A percentile compares a stretch with the other conserved stretches of the same genome.
Evolutionary conservation across 2,329 filamentous ascomycete species (phyloP).

Genomic region (Pseudonectria buxi): DNA sequence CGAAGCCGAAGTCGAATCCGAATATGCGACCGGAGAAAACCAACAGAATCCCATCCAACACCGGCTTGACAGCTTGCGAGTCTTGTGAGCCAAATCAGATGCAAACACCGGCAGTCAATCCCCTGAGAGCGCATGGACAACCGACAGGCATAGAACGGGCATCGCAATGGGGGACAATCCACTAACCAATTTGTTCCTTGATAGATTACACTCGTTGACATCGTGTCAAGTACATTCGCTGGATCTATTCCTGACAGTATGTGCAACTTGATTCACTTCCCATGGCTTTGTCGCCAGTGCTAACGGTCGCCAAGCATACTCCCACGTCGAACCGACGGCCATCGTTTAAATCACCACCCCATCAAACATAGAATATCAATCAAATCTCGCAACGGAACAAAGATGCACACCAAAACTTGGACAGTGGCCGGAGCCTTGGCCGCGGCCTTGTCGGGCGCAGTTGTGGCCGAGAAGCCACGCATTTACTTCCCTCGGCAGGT

Average conservation of each 20-base stretch:
- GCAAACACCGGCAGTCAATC: too few species aligned
- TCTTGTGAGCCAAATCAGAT: too few species aligned
- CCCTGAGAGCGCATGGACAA: too few species aligned
- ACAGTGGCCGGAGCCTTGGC: conserved; percentile 43
- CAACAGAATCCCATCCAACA: too few species aligned
- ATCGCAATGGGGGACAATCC: too few species aligned
- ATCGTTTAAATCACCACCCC: conserved; percentile 10
- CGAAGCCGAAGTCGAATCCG: too few species aligned
- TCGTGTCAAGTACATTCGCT: conserved; percentile 56
- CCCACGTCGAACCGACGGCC: conserved; percentile 13
- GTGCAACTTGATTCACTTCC: conserved; percentile 6
- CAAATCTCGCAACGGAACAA: conserved; percentile 15
- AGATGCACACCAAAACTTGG: conserved; percentile 44
- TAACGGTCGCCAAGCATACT: conserved; percentile 13
- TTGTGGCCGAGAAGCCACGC: conserved; percentile 39
- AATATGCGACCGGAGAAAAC: too few species aligned
- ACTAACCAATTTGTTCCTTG: conserved; percentile 11
- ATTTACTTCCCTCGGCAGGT: conserved; percentile 54
- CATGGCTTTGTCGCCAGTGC: neutral
- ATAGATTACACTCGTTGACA: conserved; percentile 44
- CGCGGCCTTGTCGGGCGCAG: conserved; percentile 40
- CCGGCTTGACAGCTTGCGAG: too few species aligned
- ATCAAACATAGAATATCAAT: conserved; percentile 14
- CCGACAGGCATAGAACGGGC: too few species aligned
- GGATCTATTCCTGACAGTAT: conserved; percentile 41